phyloP scores from a whole-genome alignment of 495 filamentous ascomycete species.

The Xylaria longipes region DNA sequence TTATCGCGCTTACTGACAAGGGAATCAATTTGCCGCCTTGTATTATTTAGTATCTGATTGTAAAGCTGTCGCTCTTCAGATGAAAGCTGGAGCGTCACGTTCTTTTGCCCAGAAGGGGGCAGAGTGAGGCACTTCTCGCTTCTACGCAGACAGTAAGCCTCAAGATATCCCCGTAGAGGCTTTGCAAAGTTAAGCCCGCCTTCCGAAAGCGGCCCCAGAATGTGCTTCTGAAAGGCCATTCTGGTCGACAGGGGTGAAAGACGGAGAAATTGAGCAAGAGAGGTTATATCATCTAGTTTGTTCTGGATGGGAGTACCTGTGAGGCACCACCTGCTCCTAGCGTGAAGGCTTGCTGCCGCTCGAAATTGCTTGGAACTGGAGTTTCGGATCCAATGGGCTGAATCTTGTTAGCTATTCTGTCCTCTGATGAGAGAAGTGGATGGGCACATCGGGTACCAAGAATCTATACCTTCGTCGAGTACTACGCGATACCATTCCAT shows the following conservation, averaged over 20 bases:
- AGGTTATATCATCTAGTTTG: conserved; percentile 76
- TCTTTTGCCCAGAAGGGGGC: not conserved
- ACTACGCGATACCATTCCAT: conserved; percentile 85
- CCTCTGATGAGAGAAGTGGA: not conserved
- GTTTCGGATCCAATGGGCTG: conserved; percentile 72
- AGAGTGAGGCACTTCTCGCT: not conserved
- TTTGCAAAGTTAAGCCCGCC: not conserved
- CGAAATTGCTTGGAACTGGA: conserved; percentile 69
- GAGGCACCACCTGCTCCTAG: conserved; percentile 78
- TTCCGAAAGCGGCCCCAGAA: not conserved
- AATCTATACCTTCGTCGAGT: conserved; percentile 49
- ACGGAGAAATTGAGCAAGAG: conserved; percentile 75
- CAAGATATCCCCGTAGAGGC: not conserved
- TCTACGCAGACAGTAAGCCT: conserved; percentile 7
- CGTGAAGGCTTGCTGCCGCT: conserved; percentile 66
- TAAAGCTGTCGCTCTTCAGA: not conserved
- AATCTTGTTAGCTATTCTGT: conserved; percentile 44
- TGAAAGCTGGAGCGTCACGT: not conserved
- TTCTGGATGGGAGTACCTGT: conserved; percentile 82
- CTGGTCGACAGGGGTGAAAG: conserved; percentile 56
- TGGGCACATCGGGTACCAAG: not conserved
- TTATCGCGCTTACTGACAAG: conserved; percentile 5
- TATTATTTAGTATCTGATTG: not conserved
- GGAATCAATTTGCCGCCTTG: not conserved
- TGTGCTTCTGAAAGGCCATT: conserved; percentile 6